Base-by-base conservation (phyloP, 75 land plant species). In the Pinus tabuliformis region DNA sequence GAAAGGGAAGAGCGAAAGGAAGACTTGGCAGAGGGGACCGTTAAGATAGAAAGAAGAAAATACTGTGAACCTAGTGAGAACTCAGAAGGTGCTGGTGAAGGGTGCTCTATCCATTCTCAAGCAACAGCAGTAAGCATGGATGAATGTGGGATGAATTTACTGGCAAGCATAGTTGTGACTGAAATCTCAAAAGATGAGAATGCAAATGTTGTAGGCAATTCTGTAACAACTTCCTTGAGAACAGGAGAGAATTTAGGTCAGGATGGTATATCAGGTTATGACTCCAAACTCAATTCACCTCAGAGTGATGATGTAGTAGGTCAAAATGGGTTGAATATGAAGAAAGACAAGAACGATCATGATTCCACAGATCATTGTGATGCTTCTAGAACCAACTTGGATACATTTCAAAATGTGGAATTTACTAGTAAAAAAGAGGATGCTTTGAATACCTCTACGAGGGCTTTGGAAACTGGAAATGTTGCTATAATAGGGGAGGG, bases 111-210 rank as follows among this genome's bases (percentile, higher is more conserved):
- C 63, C 74, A 62, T 63, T 85, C 90, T 75, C 83, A 86, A 68
- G 82, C 80, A 33, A 78, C 64, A 75, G 75, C 81, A 11, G 62
- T 60, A 8, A 81, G 54, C 61, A 87, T 78, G 15, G 95, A 85
- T 87, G 97, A 94, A 74, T 71, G 77, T 71, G 99, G 95, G 37
- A 96, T 96, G 90, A 92, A 91, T 74, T 75, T 97, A 56, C 89
- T 97, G 78, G 99, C 99, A 42, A 94, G 98, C 85, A 93, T 94
- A 22, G 95, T 97, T 76, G 85, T 94, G 58, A 88, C 85, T 61
- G 92, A 92, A 78, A 85, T 86, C 20, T 78, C 87, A 57, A 78
- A 70, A 57, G 73, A 56, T 15, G 39, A 65, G 17, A 14, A 58
- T 57, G 6, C 4, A 26, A 62, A 70, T 57, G 68, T 9, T 62